phyloP scores from a whole-genome alignment of 1,284 basidiomycete genomes.

The Ceratobasidium sp. region DNA sequence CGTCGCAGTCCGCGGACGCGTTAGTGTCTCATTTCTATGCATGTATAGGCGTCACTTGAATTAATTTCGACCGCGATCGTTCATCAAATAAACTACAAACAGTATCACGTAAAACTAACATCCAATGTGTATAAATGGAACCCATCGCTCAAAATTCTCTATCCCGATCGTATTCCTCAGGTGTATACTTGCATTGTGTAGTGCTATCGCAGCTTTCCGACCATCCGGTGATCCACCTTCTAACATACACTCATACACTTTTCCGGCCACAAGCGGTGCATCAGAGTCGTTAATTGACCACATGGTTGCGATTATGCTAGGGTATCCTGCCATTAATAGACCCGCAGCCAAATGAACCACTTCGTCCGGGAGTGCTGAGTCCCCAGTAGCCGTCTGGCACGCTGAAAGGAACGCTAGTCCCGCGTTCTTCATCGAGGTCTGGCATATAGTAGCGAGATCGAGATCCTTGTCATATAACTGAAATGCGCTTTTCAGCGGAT shows the following conservation, averaged over 20 bases:
- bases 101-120: too few species aligned
- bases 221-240: not conserved
- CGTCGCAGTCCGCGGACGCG: too few species aligned
- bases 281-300: not conserved
- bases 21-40: too few species aligned
- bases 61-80: too few species aligned
- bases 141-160: not conserved
- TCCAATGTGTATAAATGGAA: not conserved
- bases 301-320: not conserved
- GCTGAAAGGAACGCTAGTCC: constrained; percentile 17
- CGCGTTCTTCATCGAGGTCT: not conserved
- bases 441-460: too few species aligned
- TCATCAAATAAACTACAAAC: too few species aligned
- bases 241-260: not conserved
- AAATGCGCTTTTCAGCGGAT: constrained; percentile 2
- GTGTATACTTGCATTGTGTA: not conserved
- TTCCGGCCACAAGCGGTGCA: not conserved
- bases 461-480: not conserved
- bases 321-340: not conserved
- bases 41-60: too few species aligned
- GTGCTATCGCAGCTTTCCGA: not conserved
- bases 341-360: constrained; percentile 12
- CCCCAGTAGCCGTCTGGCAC: constrained; percentile 26
- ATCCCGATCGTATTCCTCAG: not conserved
- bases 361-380: constrained; percentile 11